Evolutionary conservation across 208 protist species (phyloP).

Genomic region (Leishmania gerbilli): DNA sequence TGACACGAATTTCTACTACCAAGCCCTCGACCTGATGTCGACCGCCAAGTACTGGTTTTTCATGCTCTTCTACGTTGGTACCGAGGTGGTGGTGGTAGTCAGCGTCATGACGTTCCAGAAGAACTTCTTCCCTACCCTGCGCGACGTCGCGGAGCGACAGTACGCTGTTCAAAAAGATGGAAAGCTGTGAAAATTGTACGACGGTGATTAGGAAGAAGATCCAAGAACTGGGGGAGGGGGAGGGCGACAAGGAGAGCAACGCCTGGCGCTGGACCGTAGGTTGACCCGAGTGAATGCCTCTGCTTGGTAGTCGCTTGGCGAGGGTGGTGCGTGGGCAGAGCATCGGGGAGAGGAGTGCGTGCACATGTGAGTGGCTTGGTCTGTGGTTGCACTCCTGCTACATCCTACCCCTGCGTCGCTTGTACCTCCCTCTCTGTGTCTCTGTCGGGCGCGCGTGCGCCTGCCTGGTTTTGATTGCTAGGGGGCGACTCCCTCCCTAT

Average conservation of each 20-base stretch:
- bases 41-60: conserved; percentile 82
- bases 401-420: too few species aligned
- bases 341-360: background rate
- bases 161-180: conserved; percentile 30
- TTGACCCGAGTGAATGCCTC: background rate
- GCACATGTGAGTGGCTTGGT: background rate
- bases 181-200: background rate
- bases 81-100: conserved; percentile 56
- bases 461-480: too few species aligned
- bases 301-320: too few species aligned
- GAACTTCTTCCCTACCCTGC: conserved; percentile 57
- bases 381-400: background rate
- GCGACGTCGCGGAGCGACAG: conserved; percentile 59
- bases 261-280: background rate
- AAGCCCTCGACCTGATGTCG: conserved; percentile 60
- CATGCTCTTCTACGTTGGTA: conserved; percentile 54
- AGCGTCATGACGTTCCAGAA: conserved; percentile 59
- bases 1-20: conserved; percentile 68
- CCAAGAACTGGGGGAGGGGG: background rate
- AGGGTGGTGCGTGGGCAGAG: too few species aligned
- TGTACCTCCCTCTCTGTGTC: too few species aligned
- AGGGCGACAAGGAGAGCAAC: background rate
- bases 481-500: too few species aligned
- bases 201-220: background rate
- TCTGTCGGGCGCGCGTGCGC: too few species aligned